Percentiles rank a stretch among this genome's conserved stretches.
These are phyloP conservation scores for Phoma sp. DNA, from an alignment of 2,329 filamentous ascomycete species.

Conservation along the genomic window DNA sequence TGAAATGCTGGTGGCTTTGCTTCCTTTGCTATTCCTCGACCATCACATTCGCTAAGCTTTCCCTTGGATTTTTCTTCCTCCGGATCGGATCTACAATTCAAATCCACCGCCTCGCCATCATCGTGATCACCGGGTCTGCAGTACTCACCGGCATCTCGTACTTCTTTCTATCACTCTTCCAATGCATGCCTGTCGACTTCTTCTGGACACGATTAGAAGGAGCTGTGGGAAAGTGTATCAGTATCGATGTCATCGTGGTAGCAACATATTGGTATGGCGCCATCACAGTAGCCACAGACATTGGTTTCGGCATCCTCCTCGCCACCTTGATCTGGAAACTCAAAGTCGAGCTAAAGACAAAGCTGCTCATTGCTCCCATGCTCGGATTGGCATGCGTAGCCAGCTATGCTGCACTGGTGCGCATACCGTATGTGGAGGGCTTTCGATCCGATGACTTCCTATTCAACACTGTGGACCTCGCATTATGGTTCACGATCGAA, in stretches of 20 bases:
- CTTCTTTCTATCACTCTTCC: slow-evolving; percentile 56
- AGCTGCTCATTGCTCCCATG: slow-evolving; percentile 17
- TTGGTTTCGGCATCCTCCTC: slow-evolving; percentile 21
- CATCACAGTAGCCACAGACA: slow-evolving; percentile 18
- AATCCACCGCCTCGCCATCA: slow-evolving; percentile 52
- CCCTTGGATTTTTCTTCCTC: slow-evolving; percentile 57
- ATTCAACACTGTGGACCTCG: slow-evolving; percentile 23
- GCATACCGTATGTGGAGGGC: slow-evolving; percentile 22
- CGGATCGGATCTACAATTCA: slow-evolving; percentile 53
- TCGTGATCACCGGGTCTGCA: slow-evolving; percentile 50
- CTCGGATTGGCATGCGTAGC: slow-evolving; percentile 21
- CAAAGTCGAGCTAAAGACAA: slow-evolving; percentile 53
- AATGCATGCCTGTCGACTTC: slow-evolving; percentile 55
- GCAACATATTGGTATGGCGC: slow-evolving; percentile 50
- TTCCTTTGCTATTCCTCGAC: slow-evolving; percentile 18
- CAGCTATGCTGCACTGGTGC: slow-evolving; percentile 21
- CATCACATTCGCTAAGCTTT: slow-evolving; percentile 46
- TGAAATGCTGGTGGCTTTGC: slow-evolving; percentile 24
- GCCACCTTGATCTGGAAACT: slow-evolving; percentile 59
- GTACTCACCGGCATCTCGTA: slow-evolving; percentile 52
- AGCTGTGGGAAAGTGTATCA: slow-evolving; percentile 47
- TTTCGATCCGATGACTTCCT: slow-evolving; percentile 25
- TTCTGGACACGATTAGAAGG: slow-evolving; percentile 51
- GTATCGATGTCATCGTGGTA: slow-evolving; percentile 54
- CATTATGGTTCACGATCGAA: slow-evolving; percentile 26